These are phyloP conservation scores for Leishmania arabica DNA, from an alignment of 208 protist genomes.

Conservation along the genomic window DNA sequence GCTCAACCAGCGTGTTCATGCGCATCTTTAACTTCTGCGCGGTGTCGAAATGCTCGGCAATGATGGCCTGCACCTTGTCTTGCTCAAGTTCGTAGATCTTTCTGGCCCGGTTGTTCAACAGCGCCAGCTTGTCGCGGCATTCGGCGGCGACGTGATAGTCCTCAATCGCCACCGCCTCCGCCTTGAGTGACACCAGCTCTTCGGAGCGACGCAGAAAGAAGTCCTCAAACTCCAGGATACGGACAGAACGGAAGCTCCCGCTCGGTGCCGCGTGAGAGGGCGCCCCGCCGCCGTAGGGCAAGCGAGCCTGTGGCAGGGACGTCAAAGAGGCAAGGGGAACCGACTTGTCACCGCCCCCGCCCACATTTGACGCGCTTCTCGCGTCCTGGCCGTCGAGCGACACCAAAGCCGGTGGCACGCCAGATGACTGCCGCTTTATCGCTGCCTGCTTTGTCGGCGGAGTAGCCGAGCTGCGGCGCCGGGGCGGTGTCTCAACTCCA, in stretches of 20 bases:
- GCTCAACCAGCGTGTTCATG: conserved; percentile 76
- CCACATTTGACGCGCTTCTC: not conserved
- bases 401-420: not conserved
- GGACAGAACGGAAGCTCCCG: conserved; percentile 67
- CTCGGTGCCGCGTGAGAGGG: not conserved
- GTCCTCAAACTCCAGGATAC: conserved; percentile 86
- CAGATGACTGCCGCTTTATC: not conserved
- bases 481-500: not conserved
- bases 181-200: conserved; percentile 81
- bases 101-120: conserved; percentile 60
- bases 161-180: conserved; percentile 67
- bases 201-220: conserved; percentile 84
- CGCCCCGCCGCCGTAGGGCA: not conserved
- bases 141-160: conserved; percentile 65
- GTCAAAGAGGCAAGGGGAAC: not conserved
- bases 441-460: not conserved
- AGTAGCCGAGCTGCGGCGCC: not conserved
- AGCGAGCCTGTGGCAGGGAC: not conserved
- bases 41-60: conserved; percentile 87
- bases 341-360: not conserved
- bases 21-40: conserved; percentile 68
- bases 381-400: not conserved
- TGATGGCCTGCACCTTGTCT: conserved; percentile 90
- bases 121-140: conserved; percentile 75
- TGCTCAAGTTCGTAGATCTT: conserved; percentile 86